A percentile compares a stretch with the other conserved stretches of the same genome.
Conservation (phyloP, 2,329 filamentous ascomycete species). For the Sporothrix phasma region DNA sequence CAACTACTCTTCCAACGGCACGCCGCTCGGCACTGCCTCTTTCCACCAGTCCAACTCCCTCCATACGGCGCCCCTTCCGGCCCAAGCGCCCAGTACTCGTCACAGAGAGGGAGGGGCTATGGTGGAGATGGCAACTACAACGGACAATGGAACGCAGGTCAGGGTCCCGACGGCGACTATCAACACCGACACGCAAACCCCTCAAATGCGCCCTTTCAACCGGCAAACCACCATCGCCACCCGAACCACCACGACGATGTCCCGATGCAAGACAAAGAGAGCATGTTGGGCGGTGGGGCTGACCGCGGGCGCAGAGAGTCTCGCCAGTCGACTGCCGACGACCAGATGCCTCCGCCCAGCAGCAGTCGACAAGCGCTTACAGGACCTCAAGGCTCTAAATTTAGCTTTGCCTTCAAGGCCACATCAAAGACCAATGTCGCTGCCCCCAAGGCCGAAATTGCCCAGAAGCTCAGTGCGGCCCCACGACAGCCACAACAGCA, state of each 20-base stretch:
- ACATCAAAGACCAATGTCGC: slow-evolving; percentile 49
- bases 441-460: slow-evolving; percentile 54
- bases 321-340: slow-evolving; percentile 14
- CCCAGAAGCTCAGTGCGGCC: slow-evolving; percentile 57
- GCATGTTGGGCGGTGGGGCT: not conserved
- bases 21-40: slow-evolving; percentile 45
- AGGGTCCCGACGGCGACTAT: slow-evolving; percentile 28
- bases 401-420: slow-evolving; percentile 88
- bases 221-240: slow-evolving; percentile 19
- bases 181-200: slow-evolving; percentile 17
- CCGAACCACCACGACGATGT: slow-evolving; percentile 14
- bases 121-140: slow-evolving; percentile 50
- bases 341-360: slow-evolving; percentile 43
- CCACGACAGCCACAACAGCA: slow-evolving; percentile 28
- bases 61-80: slow-evolving; percentile 48
- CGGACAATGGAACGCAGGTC: slow-evolving; percentile 58
- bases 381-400: slow-evolving; percentile 53
- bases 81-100: slow-evolving; percentile 42
- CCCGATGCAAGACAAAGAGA: slow-evolving; percentile 5
- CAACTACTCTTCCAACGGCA: slow-evolving; percentile 41
- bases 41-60: slow-evolving; percentile 41
- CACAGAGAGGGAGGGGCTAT: slow-evolving; percentile 40
- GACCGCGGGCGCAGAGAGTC: not conserved
- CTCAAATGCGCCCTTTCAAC: slow-evolving; percentile 16
- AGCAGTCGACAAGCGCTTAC: slow-evolving; percentile 43